Conservation (phyloP, 2,329 filamentous ascomycete species). For the Exophiala calicioides region DNA sequence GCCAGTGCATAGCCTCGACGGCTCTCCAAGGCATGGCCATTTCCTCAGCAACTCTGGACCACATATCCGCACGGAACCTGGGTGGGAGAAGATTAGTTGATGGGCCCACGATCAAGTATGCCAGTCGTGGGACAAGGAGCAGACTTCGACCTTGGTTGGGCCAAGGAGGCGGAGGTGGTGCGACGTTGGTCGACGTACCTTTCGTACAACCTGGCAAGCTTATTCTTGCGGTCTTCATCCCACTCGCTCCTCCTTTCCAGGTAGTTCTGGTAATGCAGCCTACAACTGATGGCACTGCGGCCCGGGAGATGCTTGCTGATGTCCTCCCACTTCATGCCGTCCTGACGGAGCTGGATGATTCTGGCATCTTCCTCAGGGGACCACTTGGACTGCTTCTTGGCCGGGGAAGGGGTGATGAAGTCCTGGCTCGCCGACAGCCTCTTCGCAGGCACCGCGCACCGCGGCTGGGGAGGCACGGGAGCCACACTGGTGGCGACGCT, state of each 20-base stretch:
- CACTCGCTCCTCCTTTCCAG: slow-evolving; percentile 89
- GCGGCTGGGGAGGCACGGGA: slow-evolving; percentile 26
- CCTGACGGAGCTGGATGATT: slow-evolving; percentile 86
- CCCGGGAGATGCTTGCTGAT: slow-evolving; percentile 90
- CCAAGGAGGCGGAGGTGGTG: slow-evolving; percentile 17
- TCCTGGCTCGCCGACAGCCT: slow-evolving; percentile 41
- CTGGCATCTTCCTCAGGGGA: slow-evolving; percentile 88
- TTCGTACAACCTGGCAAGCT: slow-evolving; percentile 90
- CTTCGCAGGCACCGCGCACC: slow-evolving; percentile 33
- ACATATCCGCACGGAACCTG: slow-evolving; percentile 98
- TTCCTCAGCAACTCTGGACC: slow-evolving; percentile 91
- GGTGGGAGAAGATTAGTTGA: slow-evolving; percentile 7
- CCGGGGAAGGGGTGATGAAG: slow-evolving; percentile 61
- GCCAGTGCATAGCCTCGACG: slow-evolving; percentile 98
- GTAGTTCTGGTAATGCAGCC: slow-evolving; percentile 96
- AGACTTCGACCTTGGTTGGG: slow-evolving; percentile 5
- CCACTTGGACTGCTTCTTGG: slow-evolving; percentile 97
- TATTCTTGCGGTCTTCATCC: slow-evolving; percentile 98
- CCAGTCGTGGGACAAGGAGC: slow-evolving; percentile 1
- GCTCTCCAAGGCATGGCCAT: slow-evolving; percentile 95
- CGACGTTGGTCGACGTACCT: slow-evolving; percentile 62
- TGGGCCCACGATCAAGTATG: not conserved
- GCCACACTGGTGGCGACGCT: slow-evolving; percentile 27
- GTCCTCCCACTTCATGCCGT: slow-evolving; percentile 98
- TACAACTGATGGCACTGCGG: slow-evolving; percentile 89